Evolutionary conservation across 805 yeast genomes (phyloP).

Genomic region (Komagataella populi): DNA sequence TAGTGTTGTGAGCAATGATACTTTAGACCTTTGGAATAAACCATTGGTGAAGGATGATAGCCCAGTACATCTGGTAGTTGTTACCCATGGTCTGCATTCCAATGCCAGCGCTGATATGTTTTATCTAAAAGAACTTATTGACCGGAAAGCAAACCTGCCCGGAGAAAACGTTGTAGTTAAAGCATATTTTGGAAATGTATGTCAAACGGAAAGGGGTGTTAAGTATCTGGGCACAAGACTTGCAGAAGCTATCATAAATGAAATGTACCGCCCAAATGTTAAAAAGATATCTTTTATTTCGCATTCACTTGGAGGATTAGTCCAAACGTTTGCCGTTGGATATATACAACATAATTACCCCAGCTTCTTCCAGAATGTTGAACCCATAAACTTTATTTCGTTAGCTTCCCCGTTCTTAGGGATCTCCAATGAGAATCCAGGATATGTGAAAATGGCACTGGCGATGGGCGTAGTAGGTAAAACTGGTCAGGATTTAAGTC

Average conservation of each 20-base stretch:
- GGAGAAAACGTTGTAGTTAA: conserved; percentile 64
- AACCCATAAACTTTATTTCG: conserved; percentile 70
- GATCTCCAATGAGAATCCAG: conserved; percentile 76
- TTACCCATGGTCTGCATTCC: conserved; percentile 90
- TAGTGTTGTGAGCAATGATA: conserved; percentile 38
- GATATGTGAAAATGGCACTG: conserved; percentile 69
- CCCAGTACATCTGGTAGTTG: conserved; percentile 71
- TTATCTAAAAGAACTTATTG: conserved; percentile 71
- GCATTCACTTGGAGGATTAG: conserved; percentile 89
- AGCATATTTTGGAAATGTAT: conserved; percentile 73
- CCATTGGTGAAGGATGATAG: conserved; percentile 33
- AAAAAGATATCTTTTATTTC: conserved; percentile 73
- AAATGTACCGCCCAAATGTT: conserved; percentile 35
- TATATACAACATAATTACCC: conserved; percentile 61
- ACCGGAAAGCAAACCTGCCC: conserved; percentile 24
- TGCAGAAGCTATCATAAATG: conserved; percentile 56
- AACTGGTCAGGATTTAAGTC: conserved; percentile 83
- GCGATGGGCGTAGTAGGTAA: conserved; percentile 85
- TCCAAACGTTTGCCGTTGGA: conserved; percentile 83
- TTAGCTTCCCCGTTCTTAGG: conserved; percentile 88
- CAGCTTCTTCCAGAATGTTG: conserved; percentile 46
- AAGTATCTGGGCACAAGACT: conserved; percentile 72
- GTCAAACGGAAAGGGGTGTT: conserved; percentile 83
- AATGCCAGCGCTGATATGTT: conserved; percentile 86
- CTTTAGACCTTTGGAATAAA: conserved; percentile 62